Base-by-base conservation (phyloP, 352 stramenopile species). In the Phytophthora fragariae region DNA sequence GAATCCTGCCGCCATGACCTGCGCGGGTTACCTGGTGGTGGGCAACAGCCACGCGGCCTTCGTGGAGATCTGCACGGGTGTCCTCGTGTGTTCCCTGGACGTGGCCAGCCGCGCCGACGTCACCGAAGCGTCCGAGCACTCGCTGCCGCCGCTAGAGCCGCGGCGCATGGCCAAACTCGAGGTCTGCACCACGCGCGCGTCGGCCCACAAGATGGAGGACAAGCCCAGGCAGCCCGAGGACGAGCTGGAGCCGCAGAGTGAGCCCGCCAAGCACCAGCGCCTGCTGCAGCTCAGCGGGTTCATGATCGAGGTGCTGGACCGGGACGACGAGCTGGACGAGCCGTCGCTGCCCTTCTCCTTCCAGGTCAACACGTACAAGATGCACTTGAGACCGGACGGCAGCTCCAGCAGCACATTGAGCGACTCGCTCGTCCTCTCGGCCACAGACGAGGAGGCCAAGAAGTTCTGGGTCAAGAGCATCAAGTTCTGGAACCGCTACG, bases 401-500 rank as follows among this genome's bases (percentile, higher is more conserved):
- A 69, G 73, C 57, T 73, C 69, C 35, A 64, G 73, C 57, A 84
- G 81, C 56, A 62, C 64, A 29, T 24, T 81, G 11, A 61, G 71
- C 35, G 87, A 92, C 65, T 86, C 83, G 39, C 54, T 92, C 9
- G 76, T 88, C 60, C 73, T 94, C 3, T 78, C 85, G 11, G 84
- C 87, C 21, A 71, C 68, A 0, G 81, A 92, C 52, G 63, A 79
- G 31, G 61, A 64, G 31, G 55, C 76, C 3, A 91, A 90, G 62
- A 74, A 85, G 33, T 64, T 85, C 7, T 94, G 87, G 87, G 77
- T 94, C 37, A 86, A 89, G 69, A 84, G 82, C 41, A 80, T 94
- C 63, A 76, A 76, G 19, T 72, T 80, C 35, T 94, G 87, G 87
- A 89, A 88, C 24, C 85, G 85, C 54, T 92, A 88, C 57, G 87